Evolutionary conservation across 768 basidiomycete genomes (phyloP).

Genomic region (Boletus fagicola): DNA sequence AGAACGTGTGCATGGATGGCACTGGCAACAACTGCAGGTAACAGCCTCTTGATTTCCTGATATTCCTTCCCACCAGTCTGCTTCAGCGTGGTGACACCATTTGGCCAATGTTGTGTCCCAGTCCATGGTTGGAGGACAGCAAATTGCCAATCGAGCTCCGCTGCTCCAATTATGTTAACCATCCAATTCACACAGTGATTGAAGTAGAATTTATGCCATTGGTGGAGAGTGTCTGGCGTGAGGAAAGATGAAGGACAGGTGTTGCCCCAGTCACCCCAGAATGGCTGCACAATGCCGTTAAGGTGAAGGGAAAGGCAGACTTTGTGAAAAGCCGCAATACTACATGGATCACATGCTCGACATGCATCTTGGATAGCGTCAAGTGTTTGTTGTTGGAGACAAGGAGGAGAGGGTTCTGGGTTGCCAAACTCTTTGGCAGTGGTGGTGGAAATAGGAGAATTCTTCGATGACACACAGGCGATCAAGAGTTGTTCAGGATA

Average conservation of each 20-base stretch:
- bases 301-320: not conserved
- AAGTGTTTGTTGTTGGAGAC: not conserved
- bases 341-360: not conserved
- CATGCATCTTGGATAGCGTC: not conserved
- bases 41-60: conserved; percentile 1
- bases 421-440: not conserved
- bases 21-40: not conserved
- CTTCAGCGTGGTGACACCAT: conserved; percentile 6
- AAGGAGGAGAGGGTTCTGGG: not conserved
- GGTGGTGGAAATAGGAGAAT: not conserved
- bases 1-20: conserved; percentile 30
- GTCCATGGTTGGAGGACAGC: conserved; percentile 20
- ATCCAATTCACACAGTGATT: conserved; percentile 15
- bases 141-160: conserved; percentile 27
- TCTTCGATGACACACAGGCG: not conserved
- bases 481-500: too few relatives aligned
- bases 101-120: not conserved
- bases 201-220: conserved; percentile 26
- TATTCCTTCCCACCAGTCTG: not conserved
- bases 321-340: not conserved
- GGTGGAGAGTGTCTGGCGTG: conserved; percentile 28
- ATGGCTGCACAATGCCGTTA: conserved; percentile 18
- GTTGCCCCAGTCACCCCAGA: conserved; percentile 33
- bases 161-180: conserved; percentile 12
- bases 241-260: conserved; percentile 22